Conservation (phyloP, 148 eudicot species). For the Arbutus unedo region DNA sequence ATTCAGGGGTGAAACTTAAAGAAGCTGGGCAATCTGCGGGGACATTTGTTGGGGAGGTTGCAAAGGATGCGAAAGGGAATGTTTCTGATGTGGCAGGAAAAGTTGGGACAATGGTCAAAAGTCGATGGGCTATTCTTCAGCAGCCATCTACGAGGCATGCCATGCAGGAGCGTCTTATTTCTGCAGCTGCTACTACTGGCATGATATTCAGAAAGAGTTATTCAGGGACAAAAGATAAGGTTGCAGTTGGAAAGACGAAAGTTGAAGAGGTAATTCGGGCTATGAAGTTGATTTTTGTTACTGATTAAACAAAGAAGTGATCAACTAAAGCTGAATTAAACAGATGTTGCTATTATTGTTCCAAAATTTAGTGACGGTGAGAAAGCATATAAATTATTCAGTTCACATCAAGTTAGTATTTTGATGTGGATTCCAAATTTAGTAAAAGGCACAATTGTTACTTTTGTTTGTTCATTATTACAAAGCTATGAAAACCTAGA, state of each 20-base stretch:
- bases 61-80: slow-evolving; percentile 94
- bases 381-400: not conserved
- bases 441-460: not conserved
- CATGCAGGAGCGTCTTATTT: slow-evolving; percentile 80
- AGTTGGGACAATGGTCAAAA: slow-evolving; percentile 83
- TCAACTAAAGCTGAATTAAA: not conserved
- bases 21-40: slow-evolving; percentile 93
- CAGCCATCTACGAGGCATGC: slow-evolving; percentile 93
- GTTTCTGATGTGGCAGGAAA: slow-evolving; percentile 70
- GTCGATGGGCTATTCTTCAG: slow-evolving; percentile 83
- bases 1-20: slow-evolving; percentile 80
- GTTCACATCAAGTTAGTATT: not conserved
- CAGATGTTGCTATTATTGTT: not conserved
- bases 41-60: slow-evolving; percentile 64
- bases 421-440: not conserved
- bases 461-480: not conserved
- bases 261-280: slow-evolving; percentile 77
- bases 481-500: not conserved
- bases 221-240: slow-evolving; percentile 91
- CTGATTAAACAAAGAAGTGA: not conserved
- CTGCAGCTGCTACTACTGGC: slow-evolving; percentile 92
- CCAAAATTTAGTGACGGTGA: not conserved
- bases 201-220: slow-evolving; percentile 74
- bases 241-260: slow-evolving; percentile 78
- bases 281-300: not conserved